Evolutionary conservation across 345 rosid species (phyloP), one percentile per base, ranked within the genome.

Genomic region (Leavenworthia alabamica): DNA sequence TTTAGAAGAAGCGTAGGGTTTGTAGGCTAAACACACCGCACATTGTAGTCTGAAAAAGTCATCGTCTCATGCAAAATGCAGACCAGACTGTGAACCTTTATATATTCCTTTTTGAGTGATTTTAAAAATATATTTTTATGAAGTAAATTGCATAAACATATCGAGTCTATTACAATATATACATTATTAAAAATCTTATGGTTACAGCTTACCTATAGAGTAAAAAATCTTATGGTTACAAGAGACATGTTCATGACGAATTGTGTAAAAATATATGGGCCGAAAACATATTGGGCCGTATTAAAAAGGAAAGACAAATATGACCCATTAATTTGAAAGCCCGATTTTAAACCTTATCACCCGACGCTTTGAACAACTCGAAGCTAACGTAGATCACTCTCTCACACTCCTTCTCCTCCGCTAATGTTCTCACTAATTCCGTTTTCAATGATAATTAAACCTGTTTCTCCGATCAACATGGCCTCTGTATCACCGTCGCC

Each of bases 401-500:
- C 14, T 42, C 72, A 49, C 56, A 16, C 57, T 1, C 20, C 22
- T 17, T 10, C 35, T 26, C 53, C 19, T n/a, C 53, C 33, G 11
- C 33, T 20, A 28, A 55, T 66, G 70, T 35, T 35, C 20, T 57
- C 64, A 7, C 62, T 0, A 14, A 43, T 31, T 56, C 50, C 62
- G 42, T 54, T 53, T 69, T 19, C 50, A 10, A 32, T 20, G 28
- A 13, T 35, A 33, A 46, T 54, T 15, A 16, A 45, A 4, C 37
- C 29, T 7, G 2, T n/a, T 33, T 24, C 77, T 52, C 62, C 66
- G 64, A 52, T 60, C 63, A 51, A 50, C 26, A 63, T 68, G 71
- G 64, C 72, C 10, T 66, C 78, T 7, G 60, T 71, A n/a, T 68
- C 53, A 22, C 23, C 72, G 13, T 67, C 64, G 16, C 41, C 73